Percentiles rank a stretch among this genome's conserved stretches.
Conservation (phyloP, 805 yeast species). For the Maudiozyma bulderi region DNA sequence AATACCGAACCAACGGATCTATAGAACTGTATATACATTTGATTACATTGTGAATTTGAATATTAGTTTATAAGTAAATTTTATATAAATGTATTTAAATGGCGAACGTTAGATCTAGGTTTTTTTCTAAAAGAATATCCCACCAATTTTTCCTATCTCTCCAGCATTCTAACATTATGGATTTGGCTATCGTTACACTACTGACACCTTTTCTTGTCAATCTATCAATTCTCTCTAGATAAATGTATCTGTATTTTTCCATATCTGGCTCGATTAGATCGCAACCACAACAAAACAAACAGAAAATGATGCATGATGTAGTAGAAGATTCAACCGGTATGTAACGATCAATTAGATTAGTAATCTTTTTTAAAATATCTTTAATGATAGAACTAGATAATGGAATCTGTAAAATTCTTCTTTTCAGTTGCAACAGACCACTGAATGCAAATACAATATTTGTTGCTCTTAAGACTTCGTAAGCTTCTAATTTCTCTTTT, state of each 20-base stretch:
- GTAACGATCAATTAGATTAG: conserved; percentile 6
- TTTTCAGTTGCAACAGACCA: conserved; percentile 47
- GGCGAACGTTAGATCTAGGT: conserved; percentile 16
- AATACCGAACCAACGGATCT: neutral
- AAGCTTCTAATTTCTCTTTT: conserved; percentile 9
- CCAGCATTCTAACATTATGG: conserved; percentile 19
- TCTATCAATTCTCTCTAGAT: conserved; percentile 6
- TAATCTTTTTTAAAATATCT: conserved; percentile 18
- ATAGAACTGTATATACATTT: neutral
- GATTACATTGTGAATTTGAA: neutral
- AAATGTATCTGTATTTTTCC: conserved; percentile 7
- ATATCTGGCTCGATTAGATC: conserved; percentile 11
- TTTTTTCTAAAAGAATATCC: conserved; percentile 12
- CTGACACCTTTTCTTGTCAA: conserved; percentile 11
- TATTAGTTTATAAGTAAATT: neutral
- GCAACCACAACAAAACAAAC: conserved; percentile 18
- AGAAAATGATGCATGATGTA: conserved; percentile 11
- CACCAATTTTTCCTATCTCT: conserved; percentile 15
- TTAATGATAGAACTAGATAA: conserved; percentile 40
- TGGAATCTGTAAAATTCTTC: conserved; percentile 47
- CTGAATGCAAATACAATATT: conserved; percentile 43
- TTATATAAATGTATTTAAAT: conserved; percentile 1
- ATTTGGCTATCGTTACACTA: conserved; percentile 14
- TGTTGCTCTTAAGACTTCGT: conserved; percentile 34
- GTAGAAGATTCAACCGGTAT: conserved; percentile 8